A percentile compares a stretch with the other conserved stretches of the same genome.
phyloP scores from a whole-genome alignment of 2,329 filamentous ascomycete genomes.

The Gnomoniopsis smithogilvyi region DNA sequence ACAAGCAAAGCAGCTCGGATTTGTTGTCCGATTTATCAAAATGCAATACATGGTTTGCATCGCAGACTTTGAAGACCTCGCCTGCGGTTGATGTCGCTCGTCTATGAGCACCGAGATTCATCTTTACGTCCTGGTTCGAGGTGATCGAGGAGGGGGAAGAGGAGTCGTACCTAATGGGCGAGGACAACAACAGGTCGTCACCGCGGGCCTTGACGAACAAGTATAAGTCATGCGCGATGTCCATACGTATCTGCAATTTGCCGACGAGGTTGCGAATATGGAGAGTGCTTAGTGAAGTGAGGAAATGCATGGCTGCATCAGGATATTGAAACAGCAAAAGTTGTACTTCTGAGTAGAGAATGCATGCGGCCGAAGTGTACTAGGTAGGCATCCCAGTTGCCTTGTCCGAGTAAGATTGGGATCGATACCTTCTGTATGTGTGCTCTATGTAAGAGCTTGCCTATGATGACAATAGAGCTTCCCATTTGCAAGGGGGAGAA shows the following conservation, averaged over 20 bases:
- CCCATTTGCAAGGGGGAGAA: neutral
- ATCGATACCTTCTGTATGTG: constrained; percentile 1
- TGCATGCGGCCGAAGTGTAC: neutral
- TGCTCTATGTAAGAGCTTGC: neutral
- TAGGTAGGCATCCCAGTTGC: neutral
- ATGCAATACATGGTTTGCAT: neutral
- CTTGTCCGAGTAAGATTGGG: constrained; percentile 10
- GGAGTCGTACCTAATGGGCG: neutral
- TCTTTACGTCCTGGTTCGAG: neutral
- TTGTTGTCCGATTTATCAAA: too few species aligned
- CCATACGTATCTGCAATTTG: neutral
- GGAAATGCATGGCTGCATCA: constrained; percentile 7
- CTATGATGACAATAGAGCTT: neutral
- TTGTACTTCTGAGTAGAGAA: constrained; percentile 7
- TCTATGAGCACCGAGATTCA: neutral
- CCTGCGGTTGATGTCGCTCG: too few species aligned
- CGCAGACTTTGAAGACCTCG: neutral
- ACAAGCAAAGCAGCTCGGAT: too few species aligned
- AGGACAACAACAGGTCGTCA: neutral
- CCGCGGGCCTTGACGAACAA: constrained; percentile 1
- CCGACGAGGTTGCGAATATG: constrained; percentile 2
- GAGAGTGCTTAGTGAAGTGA: neutral
- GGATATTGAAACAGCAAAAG: neutral
- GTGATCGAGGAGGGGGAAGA: neutral
- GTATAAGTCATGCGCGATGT: constrained; percentile 2